Base-by-base conservation (phyloP, 805 yeast species). In the Hanseniaspora pseudoguilliermondii region DNA sequence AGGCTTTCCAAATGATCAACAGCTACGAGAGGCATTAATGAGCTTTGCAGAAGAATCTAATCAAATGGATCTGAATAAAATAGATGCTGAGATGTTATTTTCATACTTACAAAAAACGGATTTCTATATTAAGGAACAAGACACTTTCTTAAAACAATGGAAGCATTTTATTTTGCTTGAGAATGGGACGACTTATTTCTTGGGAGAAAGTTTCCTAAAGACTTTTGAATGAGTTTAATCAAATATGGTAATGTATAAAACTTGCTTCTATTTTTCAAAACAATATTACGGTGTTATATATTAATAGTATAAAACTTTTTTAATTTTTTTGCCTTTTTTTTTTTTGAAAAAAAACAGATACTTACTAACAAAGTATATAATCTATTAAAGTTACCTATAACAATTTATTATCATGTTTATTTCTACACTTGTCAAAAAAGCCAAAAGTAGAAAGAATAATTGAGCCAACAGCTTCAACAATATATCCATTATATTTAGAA, bases 161-260 rank as follows among this genome's bases (percentile, higher is more conserved):
- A 71, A 85, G 11, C 69, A 72, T 18, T 78, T 78, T 6, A 88
- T 83, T 65, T 74, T 75, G 34, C 75, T 73, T 49, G 78, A 75
- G 42, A 72, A 70, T 59, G 85, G 86, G 0, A 78, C 77, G 55
- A 74, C 72, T 57, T 63, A 76, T 25, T 84, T 89, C 63, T 68
- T 77, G 61, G 87, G 84, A 5, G 71, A 75, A 36, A 79, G 77
- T 58, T 85, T 89, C 72, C 68, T 86, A 38, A 77, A 78, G 54
- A 77, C 79, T 3, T 75, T 72, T 23, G 63, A 66, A 10, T 71
- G 65, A 18, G 29, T 27, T 8, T 27, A 5, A 27, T 27, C 1
- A 8, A 6, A 8, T 8, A 27, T 27, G 29, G 9, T 27, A 9
- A 8, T 27, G 29, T 27, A 27, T 27, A 27, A 27, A 5, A 8